phyloP scores from a whole-genome alignment of 768 basidiomycete genomes.

The Sporobolomyces pararoseus region DNA sequence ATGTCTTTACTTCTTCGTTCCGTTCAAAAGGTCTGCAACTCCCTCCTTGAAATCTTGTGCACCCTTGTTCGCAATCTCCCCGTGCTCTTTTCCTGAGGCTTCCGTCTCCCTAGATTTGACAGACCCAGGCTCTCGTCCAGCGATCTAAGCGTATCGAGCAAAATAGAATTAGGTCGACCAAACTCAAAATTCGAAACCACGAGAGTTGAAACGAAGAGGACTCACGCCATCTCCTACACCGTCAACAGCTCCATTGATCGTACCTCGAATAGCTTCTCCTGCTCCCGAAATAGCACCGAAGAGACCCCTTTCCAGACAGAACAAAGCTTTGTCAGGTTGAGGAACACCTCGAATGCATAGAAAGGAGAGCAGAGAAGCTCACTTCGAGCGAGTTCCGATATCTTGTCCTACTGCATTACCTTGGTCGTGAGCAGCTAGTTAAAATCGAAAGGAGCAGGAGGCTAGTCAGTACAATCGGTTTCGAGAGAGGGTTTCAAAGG shows the following conservation, averaged over 20 bases:
- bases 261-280: conserved; percentile 27
- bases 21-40: conserved; percentile 10
- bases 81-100: neutral
- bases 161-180: no score
- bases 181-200: no score
- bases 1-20: neutral
- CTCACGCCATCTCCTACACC: conserved; percentile 26
- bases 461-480: neutral
- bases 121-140: neutral
- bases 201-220: neutral
- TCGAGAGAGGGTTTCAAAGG: neutral
- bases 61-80: conserved; percentile 10
- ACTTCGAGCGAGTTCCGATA: conserved; percentile 14
- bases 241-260: conserved; percentile 21
- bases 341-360: neutral
- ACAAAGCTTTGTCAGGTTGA: neutral
- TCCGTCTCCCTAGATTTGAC: neutral
- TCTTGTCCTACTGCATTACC: conserved; percentile 15
- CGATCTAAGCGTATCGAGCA: conserved; percentile 5
- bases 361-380: neutral
- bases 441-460: no score
- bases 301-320: neutral
- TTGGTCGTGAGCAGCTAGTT: neutral
- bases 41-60: conserved; percentile 6
- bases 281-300: conserved; percentile 23